A percentile compares a stretch with the other conserved stretches of the same genome.
Conservation (phyloP, 2,329 filamentous ascomycete genomes). For the Fonsecaea pedrosoi region DNA sequence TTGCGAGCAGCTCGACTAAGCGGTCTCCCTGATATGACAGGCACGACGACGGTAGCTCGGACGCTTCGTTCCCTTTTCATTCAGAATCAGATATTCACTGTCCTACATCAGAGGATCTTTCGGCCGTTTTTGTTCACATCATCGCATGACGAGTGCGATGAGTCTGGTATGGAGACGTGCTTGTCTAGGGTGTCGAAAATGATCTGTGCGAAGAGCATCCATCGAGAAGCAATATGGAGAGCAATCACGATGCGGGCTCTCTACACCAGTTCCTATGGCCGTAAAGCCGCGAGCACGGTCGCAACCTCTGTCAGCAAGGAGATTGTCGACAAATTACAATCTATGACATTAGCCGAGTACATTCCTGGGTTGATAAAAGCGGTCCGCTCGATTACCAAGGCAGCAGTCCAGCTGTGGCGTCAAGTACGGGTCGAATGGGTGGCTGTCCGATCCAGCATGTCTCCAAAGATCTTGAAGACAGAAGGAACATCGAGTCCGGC, state of each 20-base stretch:
- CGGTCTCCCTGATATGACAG: slow-evolving; percentile 48
- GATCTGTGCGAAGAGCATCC: slow-evolving; percentile 62
- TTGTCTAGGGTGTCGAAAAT: slow-evolving; percentile 63
- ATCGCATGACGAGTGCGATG: slow-evolving; percentile 58
- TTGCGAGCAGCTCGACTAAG: not conserved
- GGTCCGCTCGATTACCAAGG: slow-evolving; percentile 63
- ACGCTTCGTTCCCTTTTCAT: slow-evolving; percentile 62
- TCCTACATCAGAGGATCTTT: slow-evolving; percentile 64
- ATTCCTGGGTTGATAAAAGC: slow-evolving; percentile 59
- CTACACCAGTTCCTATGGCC: slow-evolving; percentile 63
- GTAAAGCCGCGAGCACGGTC: slow-evolving; percentile 62
- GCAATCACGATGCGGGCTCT: slow-evolving; percentile 64
- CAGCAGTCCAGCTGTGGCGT: slow-evolving; percentile 65
- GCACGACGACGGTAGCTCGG: slow-evolving; percentile 59
- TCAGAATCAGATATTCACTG: slow-evolving; percentile 62
- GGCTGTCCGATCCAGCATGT: slow-evolving; percentile 57
- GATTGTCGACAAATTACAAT: slow-evolving; percentile 61
- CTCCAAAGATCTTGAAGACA: slow-evolving; percentile 46
- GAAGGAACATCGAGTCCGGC: slow-evolving; percentile 44
- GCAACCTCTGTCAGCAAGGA: slow-evolving; percentile 64
- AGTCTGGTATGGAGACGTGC: slow-evolving; percentile 57
- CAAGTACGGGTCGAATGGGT: slow-evolving; percentile 64
- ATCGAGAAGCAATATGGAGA: slow-evolving; percentile 64
- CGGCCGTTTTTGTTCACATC: slow-evolving; percentile 65
- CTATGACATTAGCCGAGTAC: slow-evolving; percentile 59